Conservation (phyloP, 2,329 filamentous ascomycete genomes). For the Claviceps cyperi region DNA sequence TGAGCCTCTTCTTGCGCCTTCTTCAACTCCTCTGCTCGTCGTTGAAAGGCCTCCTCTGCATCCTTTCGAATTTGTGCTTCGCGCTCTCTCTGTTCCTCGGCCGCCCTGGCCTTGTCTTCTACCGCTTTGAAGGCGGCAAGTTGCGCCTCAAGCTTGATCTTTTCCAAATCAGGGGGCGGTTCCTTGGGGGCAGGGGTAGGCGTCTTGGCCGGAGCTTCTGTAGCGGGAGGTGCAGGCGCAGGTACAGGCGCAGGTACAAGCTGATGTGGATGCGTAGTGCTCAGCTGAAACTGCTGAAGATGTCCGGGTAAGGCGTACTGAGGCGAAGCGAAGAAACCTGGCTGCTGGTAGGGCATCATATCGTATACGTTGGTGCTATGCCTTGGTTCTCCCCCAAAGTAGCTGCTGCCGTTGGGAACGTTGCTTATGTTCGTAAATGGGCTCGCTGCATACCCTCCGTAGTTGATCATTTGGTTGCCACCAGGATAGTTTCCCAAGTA, state of each 20-base stretch:
- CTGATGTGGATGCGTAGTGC: conserved; percentile 22
- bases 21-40: conserved; percentile 25
- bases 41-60: conserved; percentile 29
- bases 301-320: conserved; percentile 8
- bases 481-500: conserved; percentile 24
- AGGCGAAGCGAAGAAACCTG: conserved; percentile 7
- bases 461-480: conserved; percentile 34
- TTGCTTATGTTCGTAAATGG: conserved; percentile 31
- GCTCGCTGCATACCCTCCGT: conserved; percentile 22
- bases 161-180: conserved; percentile 36
- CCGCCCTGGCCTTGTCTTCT: conserved; percentile 30
- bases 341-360: conserved; percentile 35
- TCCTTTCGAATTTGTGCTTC: conserved; percentile 32
- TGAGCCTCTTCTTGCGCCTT: conserved; percentile 30
- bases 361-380: conserved; percentile 26
- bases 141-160: conserved; percentile 46
- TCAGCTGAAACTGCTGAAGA: conserved; percentile 26
- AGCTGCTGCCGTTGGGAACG: conserved; percentile 23
- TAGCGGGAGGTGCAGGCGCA: conserved; percentile 11
- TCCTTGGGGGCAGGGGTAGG: conserved; percentile 25
- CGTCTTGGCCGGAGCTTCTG: conserved; percentile 22
- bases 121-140: conserved; percentile 35
- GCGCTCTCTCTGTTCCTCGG: conserved; percentile 27
- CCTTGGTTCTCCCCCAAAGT: conserved; percentile 25
- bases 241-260: too few species aligned